A percentile compares a stretch with the other conserved stretches of the same genome.
Evolutionary conservation across 345 rosid species (phyloP).

Genomic region (Diplotaxis tenuifolia): DNA sequence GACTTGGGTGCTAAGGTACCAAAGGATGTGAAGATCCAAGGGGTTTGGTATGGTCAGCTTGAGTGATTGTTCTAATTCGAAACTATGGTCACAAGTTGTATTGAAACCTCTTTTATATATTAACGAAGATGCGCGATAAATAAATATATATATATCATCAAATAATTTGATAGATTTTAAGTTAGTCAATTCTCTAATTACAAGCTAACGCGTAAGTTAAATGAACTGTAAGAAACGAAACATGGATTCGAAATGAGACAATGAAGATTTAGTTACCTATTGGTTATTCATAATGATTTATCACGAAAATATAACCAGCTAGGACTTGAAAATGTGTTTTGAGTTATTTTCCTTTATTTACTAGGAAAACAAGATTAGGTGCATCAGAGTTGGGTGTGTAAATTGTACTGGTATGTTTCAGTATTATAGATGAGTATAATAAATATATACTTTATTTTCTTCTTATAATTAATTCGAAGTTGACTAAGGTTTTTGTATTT

Average conservation of each 20-base stretch:
- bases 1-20: conserved; percentile 92
- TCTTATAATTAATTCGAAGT: conserved; percentile 1
- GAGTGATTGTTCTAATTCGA: conserved; percentile 34
- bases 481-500: conserved; percentile 3
- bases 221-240: conserved; percentile 12
- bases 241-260: not conserved
- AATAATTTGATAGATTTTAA: not conserved
- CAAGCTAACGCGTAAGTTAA: not conserved
- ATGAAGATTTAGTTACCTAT: conserved; percentile 11
- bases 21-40: conserved; percentile 90
- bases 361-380: conserved; percentile 7
- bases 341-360: conserved; percentile 5
- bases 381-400: conserved; percentile 9
- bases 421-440: not conserved
- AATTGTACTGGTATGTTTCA: conserved; percentile 29
- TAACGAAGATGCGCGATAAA: conserved; percentile 3
- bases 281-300: not conserved
- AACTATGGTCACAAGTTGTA: conserved; percentile 5
- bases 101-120: not conserved
- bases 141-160: not conserved
- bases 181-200: not conserved
- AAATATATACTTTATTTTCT: not conserved
- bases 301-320: not conserved
- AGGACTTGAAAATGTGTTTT: not conserved
- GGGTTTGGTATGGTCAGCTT: conserved; percentile 93